Evolutionary conservation across 768 basidiomycete species (phyloP).

Genomic region (Pisolithus microcarpus): DNA sequence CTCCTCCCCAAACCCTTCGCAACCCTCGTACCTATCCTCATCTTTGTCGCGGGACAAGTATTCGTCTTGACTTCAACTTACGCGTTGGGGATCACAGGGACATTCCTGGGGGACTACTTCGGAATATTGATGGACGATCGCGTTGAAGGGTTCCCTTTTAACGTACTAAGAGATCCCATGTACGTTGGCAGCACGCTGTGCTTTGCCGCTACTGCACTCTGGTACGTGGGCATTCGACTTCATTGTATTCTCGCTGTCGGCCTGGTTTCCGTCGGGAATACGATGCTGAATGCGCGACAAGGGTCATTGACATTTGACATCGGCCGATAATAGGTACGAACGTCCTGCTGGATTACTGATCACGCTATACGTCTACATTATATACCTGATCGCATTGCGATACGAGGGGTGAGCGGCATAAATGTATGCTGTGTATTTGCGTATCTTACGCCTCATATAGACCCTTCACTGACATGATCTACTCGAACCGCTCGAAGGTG

Average conservation of each 20-base stretch:
- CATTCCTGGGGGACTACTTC: constrained; percentile 82
- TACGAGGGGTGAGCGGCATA: constrained; percentile 74
- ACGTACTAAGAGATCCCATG: constrained; percentile 90
- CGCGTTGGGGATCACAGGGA: constrained; percentile 89
- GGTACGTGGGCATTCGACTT: constrained; percentile 41
- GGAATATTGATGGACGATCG: constrained; percentile 81
- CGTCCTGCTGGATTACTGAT: constrained; percentile 79
- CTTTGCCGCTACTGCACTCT: constrained; percentile 80
- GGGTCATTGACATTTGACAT: neutral
- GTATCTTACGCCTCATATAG: constrained; percentile 25
- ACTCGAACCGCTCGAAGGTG: constrained; percentile 43
- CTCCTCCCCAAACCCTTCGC: constrained; percentile 62
- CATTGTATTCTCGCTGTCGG: too few relatives aligned
- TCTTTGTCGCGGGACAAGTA: constrained; percentile 71
- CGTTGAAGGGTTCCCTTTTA: constrained; percentile 97
- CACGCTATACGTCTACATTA: constrained; percentile 73
- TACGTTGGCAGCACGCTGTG: constrained; percentile 92
- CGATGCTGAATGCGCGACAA: too few relatives aligned
- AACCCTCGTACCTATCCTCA: constrained; percentile 47
- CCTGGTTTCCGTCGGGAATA: too few relatives aligned
- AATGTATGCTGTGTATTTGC: neutral
- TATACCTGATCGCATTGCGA: constrained; percentile 75
- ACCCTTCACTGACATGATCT: constrained; percentile 81
- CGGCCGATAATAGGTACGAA: constrained; percentile 54
- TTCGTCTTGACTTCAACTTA: constrained; percentile 86